Percentiles rank a stretch among this genome's conserved stretches.
phyloP scores from a whole-genome alignment of 805 yeast species.

The Saccharomycopsis oosterbeekiorum region DNA sequence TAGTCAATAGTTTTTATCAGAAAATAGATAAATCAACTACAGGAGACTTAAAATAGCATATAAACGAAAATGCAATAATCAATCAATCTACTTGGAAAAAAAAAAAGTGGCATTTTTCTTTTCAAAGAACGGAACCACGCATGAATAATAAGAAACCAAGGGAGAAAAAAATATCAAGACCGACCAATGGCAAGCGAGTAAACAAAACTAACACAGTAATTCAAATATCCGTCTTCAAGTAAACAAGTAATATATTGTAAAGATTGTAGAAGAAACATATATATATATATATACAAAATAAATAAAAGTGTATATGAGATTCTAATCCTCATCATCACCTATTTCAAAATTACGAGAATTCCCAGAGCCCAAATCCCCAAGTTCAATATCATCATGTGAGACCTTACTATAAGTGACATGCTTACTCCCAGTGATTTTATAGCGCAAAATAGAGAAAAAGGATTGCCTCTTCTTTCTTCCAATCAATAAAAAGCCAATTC shows the following conservation, averaged over 20 bases:
- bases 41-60: neutral
- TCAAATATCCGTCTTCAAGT: neutral
- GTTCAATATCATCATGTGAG: conserved; percentile 10
- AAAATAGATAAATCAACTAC: neutral
- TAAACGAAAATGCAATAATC: neutral
- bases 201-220: neutral
- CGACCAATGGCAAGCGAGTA: neutral
- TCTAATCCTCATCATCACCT: conserved; percentile 10
- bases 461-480: conserved; percentile 24
- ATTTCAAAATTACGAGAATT: conserved; percentile 4
- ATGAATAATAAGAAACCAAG: neutral
- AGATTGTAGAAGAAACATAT: neutral
- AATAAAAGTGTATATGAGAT: neutral
- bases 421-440: neutral
- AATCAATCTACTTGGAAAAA: no score
- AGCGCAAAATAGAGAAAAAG: neutral
- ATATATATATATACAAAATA: neutral
- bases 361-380: conserved; percentile 9
- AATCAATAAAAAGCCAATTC: conserved; percentile 28
- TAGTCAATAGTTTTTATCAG: no score
- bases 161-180: neutral
- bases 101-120: neutral
- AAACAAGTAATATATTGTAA: neutral
- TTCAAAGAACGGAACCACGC: no score
- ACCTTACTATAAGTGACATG: neutral